Evolutionary conservation across 2,329 filamentous ascomycete species (phyloP).

Genomic region (Colletotrichum sublineola): DNA sequence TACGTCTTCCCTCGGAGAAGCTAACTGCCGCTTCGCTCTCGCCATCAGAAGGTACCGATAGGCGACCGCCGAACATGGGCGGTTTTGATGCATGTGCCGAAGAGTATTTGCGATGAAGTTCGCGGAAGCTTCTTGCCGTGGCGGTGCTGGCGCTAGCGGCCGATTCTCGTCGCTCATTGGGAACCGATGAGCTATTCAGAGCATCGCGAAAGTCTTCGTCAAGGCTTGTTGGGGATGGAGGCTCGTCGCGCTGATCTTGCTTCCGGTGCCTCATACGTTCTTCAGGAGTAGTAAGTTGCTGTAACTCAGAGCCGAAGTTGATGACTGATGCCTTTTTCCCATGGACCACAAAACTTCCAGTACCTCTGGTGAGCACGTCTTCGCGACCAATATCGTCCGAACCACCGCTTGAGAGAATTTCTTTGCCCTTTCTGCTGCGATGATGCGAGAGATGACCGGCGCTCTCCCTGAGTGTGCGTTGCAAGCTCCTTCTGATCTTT

Average conservation of each 20-base stretch:
- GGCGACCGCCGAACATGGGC: conserved; percentile 55
- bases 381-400: conserved; percentile 66
- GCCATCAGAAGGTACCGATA: conserved; percentile 66
- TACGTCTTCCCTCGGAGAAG: conserved; percentile 70
- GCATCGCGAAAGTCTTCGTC: conserved; percentile 63
- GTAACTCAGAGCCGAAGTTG: conserved; percentile 94
- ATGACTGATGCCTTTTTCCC: conserved; percentile 98
- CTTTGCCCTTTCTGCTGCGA: conserved; percentile 82
- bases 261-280: conserved; percentile 78
- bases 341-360: conserved; percentile 94
- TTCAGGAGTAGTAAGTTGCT: conserved; percentile 79
- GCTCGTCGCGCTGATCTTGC: conserved; percentile 58
- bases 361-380: conserved; percentile 81
- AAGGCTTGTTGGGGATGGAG: conserved; percentile 53
- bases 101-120: conserved; percentile 72
- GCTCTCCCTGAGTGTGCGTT: conserved; percentile 89
- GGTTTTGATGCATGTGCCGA: conserved; percentile 63
- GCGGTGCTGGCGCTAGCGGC: conserved; percentile 75
- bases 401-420: conserved; percentile 73
- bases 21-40: conserved; percentile 73
- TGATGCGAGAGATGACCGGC: conserved; percentile 75
- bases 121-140: conserved; percentile 74
- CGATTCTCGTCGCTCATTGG: conserved; percentile 69
- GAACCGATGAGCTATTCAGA: conserved; percentile 59
- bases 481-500: conserved; percentile 86